These are phyloP conservation scores for Austroboletus novae-zelandiae DNA, from an alignment of 1,284 basidiomycete species.

Conservation along the genomic window DNA sequence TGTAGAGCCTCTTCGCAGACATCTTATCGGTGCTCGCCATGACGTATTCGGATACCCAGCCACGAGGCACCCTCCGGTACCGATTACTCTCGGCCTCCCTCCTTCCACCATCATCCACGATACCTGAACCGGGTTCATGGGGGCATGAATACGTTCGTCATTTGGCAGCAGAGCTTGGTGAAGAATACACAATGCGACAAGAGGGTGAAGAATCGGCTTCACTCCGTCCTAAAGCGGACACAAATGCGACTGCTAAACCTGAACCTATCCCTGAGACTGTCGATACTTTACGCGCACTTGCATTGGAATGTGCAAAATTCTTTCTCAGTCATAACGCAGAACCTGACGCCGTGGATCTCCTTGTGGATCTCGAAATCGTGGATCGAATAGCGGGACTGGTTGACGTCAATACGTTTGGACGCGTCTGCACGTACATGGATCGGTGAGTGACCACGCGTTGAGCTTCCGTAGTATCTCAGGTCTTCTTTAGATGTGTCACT, in stretches of 20 bases:
- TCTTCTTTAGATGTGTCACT: slow-evolving; percentile 71
- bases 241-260: slow-evolving; percentile 27
- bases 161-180: slow-evolving; percentile 93
- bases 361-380: slow-evolving; percentile 94
- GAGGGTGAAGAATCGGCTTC: slow-evolving; percentile 43
- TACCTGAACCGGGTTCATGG: slow-evolving; percentile 92
- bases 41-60: slow-evolving; percentile 98
- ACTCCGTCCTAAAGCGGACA: slow-evolving; percentile 31
- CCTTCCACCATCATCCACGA: slow-evolving; percentile 57
- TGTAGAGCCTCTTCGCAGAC: slow-evolving; percentile 91
- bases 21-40: slow-evolving; percentile 99
- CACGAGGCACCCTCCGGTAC: slow-evolving; percentile 91
- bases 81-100: slow-evolving; percentile 81
- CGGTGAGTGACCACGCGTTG: slow-evolving; percentile 51
- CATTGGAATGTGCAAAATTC: slow-evolving; percentile 88
- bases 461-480: slow-evolving; percentile 10
- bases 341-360: slow-evolving; percentile 95
- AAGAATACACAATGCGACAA: slow-evolving; percentile 77
- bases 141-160: slow-evolving; percentile 99
- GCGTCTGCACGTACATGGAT: slow-evolving; percentile 99
- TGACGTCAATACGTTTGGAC: slow-evolving; percentile 85
- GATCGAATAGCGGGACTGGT: slow-evolving; percentile 74
- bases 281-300: slow-evolving; percentile 77
- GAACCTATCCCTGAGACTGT: slow-evolving; percentile 48
- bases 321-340: slow-evolving; percentile 95